Base-by-base conservation (phyloP, 495 filamentous ascomycete species). In the Apiosordaria backusii region DNA sequence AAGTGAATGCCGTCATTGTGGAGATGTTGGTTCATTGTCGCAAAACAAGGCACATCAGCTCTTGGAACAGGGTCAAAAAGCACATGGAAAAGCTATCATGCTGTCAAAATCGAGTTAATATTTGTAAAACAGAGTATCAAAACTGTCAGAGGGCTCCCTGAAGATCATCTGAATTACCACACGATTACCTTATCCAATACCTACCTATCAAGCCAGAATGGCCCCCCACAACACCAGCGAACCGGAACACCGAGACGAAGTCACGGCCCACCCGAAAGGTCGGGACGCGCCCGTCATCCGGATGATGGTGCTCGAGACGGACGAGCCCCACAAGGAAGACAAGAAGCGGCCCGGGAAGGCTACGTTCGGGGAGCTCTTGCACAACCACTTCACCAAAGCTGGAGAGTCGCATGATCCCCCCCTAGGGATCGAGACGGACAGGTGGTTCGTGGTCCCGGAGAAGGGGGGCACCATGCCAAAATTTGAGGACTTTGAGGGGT, bases 261-360 rank as follows among this genome's bases (percentile, higher is more conserved):
- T 45, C 9, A 45, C 35, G 13, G 35, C 35, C 35, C 35, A 45
- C 35, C 35, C 35, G 3, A 45, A 45, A 15, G 35, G 35, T 18
- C 35, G 16, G 35, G 63, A 59, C 18, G 16, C 23, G 24, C 64
- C 64, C 2, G 23, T 45, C 4, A 64, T 75, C 6, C 67, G 68
- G 19, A 70, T 77, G 61, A 71, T 78, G 25, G 71, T 77, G 26
- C 70, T 77, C 50, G 76, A 78, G 60, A 77, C 75, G 0, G 75
- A 77, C 58, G 64, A 73, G 35, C 71, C 72, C 6, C 72, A 76
- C 23, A 60, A 63, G 16, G 68, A 71, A 4, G 75, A 71, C 25
- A 35, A 71, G 7, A 21, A 64, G 2, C 57, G 62, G 0, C 60
- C 45, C n/a, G 75, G 76, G 1, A 23, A 55, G 52, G 10, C 35